Conservation (phyloP, 495 filamentous ascomycete species). For the Tuber brumale region DNA sequence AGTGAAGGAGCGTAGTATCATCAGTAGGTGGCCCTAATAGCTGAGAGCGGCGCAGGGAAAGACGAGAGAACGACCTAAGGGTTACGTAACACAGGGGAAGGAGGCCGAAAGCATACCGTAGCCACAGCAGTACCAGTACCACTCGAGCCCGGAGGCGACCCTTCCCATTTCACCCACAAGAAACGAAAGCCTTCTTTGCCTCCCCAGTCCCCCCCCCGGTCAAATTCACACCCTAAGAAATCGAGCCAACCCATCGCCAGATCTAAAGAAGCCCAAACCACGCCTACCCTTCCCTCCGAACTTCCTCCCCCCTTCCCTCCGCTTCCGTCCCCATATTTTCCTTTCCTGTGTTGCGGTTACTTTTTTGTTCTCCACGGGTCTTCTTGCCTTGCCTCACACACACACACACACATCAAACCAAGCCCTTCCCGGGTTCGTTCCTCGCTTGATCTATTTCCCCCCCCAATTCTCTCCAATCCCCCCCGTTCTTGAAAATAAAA, state of each 20-base stretch:
- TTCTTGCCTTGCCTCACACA: slow-evolving; percentile 14
- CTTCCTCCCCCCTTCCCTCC: slow-evolving; percentile 19
- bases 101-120: neutral
- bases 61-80: neutral
- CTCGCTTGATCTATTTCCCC: slow-evolving; percentile 7
- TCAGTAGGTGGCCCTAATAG: neutral
- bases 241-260: slow-evolving; percentile 1
- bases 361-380: slow-evolving; percentile 6
- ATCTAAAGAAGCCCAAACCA: slow-evolving; percentile 5
- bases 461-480: slow-evolving; percentile 1
- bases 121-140: neutral
- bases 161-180: neutral
- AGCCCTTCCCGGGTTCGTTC: slow-evolving; percentile 7
- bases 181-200: neutral
- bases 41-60: neutral
- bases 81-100: slow-evolving; percentile 2
- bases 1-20: neutral
- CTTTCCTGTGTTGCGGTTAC: slow-evolving; percentile 27
- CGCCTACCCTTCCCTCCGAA: slow-evolving; percentile 6
- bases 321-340: slow-evolving; percentile 8
- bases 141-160: neutral
- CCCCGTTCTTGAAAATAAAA: neutral
- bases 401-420: slow-evolving; percentile 21
- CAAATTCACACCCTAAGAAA: slow-evolving; percentile 2
- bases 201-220: neutral